These are phyloP conservation scores for Podochytrium sp. DNA, from an alignment of 192 early-diverging fungal genomes.

Conservation along the genomic window DNA sequence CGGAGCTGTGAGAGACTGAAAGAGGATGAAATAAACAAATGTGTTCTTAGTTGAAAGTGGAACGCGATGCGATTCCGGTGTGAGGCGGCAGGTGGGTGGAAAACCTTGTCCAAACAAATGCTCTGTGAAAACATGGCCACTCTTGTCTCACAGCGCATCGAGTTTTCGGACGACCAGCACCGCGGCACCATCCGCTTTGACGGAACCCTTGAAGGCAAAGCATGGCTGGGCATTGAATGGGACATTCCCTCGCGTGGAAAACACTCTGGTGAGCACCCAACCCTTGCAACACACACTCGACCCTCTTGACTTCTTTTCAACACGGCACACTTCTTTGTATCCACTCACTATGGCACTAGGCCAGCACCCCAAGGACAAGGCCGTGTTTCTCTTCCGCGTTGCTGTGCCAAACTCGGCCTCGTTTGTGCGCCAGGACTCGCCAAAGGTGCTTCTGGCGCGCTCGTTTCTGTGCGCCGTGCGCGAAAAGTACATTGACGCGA, in stretches of 20 bases:
- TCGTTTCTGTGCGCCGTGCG: not conserved
- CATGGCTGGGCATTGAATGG: slow-evolving; percentile 50
- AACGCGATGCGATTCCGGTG: not conserved
- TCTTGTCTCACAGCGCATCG: not conserved
- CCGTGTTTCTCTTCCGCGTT: slow-evolving; percentile 35
- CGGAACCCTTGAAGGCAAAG: slow-evolving; percentile 25
- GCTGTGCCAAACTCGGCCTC: slow-evolving; percentile 32
- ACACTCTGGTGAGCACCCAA: slow-evolving; percentile 39
- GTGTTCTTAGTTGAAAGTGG: not conserved
- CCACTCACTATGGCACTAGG: not conserved
- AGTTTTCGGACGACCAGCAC: slow-evolving; percentile 5
- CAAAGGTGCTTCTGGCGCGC: not conserved
- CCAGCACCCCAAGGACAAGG: not conserved
- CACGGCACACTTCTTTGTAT: not conserved
- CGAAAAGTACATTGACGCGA: not conserved
- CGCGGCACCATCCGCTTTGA: slow-evolving; percentile 41
- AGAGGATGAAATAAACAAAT: not conserved
- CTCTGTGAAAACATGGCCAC: not conserved
- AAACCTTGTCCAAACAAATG: not conserved
- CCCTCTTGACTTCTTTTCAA: not conserved
- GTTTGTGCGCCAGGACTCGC: slow-evolving; percentile 25
- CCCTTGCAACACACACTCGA: too few relatives aligned
- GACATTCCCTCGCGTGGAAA: slow-evolving; percentile 47
- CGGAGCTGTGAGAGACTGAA: slow-evolving; percentile 57
- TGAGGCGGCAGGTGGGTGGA: not conserved